Conservation (phyloP, 441 rosid genomes). For the Biscutella laevigata region DNA sequence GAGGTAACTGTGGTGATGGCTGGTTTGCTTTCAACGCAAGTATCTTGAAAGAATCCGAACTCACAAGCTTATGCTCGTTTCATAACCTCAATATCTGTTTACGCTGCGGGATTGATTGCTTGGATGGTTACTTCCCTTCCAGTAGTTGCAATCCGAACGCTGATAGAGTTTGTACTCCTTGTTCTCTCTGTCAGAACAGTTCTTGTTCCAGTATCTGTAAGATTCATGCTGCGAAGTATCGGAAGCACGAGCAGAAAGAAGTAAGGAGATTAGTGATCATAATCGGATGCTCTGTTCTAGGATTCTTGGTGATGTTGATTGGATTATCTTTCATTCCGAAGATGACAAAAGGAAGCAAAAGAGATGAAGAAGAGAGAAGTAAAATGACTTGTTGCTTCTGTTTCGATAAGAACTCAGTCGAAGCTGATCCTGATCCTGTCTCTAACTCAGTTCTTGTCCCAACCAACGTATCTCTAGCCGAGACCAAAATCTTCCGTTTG, state of each 20-base stretch:
- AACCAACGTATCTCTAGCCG: constrained; percentile 24
- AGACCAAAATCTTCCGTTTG: constrained; percentile 36
- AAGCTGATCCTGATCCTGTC: constrained; percentile 33
- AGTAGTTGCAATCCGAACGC: constrained; percentile 45
- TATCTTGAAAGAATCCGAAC: constrained; percentile 51
- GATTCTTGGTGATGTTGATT: constrained; percentile 28
- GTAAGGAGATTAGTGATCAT: constrained; percentile 29
- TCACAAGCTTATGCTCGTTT: constrained; percentile 47
- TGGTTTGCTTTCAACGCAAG: constrained; percentile 75
- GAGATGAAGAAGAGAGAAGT: constrained; percentile 28
- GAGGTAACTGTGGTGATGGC: constrained; percentile 35
- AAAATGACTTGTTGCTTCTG: constrained; percentile 27
- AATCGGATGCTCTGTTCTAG: constrained; percentile 33
- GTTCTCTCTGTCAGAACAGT: constrained; percentile 78
- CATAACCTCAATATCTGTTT: constrained; percentile 54
- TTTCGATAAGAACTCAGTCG: constrained; percentile 26
- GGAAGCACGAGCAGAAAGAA: constrained; percentile 25
- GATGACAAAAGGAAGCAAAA: constrained; percentile 21
- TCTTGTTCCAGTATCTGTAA: constrained; percentile 55
- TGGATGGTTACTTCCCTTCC: constrained; percentile 60
- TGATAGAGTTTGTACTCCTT: constrained; percentile 61
- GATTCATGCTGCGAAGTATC: constrained; percentile 4
- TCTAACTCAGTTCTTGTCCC: constrained; percentile 25
- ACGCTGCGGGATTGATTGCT: constrained; percentile 59
- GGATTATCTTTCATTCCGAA: constrained; percentile 28